Base-by-base conservation (phyloP, 106 monocot genomes). In the Amphibolis antarctica region DNA sequence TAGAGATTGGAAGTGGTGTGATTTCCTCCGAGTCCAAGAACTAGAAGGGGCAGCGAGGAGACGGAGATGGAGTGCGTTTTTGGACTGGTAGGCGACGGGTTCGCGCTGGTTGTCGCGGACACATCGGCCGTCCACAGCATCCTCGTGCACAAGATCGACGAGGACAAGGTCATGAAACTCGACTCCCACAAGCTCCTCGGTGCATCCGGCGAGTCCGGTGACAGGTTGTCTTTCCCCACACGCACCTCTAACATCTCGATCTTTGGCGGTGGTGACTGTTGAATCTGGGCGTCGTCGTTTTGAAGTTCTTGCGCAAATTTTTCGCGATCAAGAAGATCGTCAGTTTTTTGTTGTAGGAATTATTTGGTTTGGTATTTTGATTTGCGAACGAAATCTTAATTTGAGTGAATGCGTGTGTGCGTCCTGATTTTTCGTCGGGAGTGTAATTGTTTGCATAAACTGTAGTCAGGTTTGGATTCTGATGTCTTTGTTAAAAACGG, bases 151-250 rank as follows among this genome's bases (percentile, higher is more conserved):
- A 92, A 92, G 62, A 62, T 80, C 55, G 73, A 88, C 71, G 92
- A 92, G 77, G 92, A 92, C 76, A 92, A 92, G 80, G 54, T 92
- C 64, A 85, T 92, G 92, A 25, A 82, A 62, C 88, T 92, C 68
- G 92, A 92, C 76, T 88, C 87, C 36, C 92, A 92, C 74, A 92
- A 92, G 80, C 92, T 92, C 53, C 84, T 92, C 53, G 92, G 92
- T 51, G 87, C 84, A 60, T 92, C 92, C 23, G 92, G 92, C 23
- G 88, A 93, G 66, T 71, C 72, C 59, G 92, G 88, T 4, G 92
- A 93, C 46, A 61, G 92, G 92, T 42, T 52, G 18, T 20, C n/a
- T 22, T 48, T 36, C 36, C 19, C 30, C 47, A n/a, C 20, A 3
- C 10, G 22, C 21, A 9, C 18, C 23, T 47, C 18, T 22, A 17